phyloP scores from a whole-genome alignment of 805 yeast genomes.

The Lipomyces yamadae region DNA sequence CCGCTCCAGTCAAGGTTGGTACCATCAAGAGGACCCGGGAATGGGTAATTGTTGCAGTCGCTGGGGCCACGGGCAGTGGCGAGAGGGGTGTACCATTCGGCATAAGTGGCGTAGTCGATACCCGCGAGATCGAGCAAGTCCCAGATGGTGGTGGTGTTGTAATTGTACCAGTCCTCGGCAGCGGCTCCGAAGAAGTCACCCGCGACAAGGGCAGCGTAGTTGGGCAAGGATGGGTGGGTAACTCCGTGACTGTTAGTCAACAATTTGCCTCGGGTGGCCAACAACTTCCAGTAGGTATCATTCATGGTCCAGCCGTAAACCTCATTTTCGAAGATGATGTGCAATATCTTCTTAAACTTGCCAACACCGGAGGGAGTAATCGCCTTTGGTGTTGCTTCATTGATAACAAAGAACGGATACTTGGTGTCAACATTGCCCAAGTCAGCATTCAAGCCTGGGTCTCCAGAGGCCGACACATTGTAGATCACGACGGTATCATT shows the following conservation, averaged over 20 bases:
- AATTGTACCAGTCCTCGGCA: neutral
- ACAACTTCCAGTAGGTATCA: neutral
- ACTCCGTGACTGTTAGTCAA: neutral
- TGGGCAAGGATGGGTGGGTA: neutral
- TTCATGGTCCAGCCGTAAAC: neutral
- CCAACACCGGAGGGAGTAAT: neutral
- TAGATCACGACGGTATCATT: neutral
- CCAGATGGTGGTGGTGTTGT: neutral
- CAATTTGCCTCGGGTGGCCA: neutral
- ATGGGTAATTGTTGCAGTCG: neutral
- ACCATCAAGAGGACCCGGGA: neutral
- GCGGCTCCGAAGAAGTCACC: neutral
- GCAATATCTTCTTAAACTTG: neutral
- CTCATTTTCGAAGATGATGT: neutral
- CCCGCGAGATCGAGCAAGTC: neutral
- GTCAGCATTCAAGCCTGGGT: neutral
- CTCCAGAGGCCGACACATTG: neutral
- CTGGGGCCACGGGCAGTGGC: slow-evolving; percentile 1
- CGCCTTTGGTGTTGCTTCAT: neutral
- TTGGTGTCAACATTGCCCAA: neutral
- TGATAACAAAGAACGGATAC: neutral
- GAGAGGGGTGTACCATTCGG: neutral
- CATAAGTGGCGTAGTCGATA: neutral
- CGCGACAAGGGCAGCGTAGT: neutral
- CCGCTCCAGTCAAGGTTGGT: neutral